Conservation (phyloP, 352 stramenopile genomes). For the Phytophthora agathidicida region DNA sequence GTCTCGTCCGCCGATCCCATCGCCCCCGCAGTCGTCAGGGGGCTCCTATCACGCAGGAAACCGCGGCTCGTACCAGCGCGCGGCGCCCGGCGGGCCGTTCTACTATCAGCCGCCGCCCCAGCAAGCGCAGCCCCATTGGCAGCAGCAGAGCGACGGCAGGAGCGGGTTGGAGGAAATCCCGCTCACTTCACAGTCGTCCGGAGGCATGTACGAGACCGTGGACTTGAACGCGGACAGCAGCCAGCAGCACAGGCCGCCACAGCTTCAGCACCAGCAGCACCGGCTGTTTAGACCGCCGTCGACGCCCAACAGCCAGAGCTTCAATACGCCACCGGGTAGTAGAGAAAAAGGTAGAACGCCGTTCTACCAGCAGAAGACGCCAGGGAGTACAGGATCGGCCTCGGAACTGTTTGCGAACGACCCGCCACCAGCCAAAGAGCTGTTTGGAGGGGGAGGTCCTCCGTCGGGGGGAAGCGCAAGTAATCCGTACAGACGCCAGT, state of each 20-base stretch:
- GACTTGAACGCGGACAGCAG: constrained; percentile 44
- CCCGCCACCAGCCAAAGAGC: constrained; percentile 16
- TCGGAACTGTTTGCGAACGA: constrained; percentile 27
- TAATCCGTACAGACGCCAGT: constrained; percentile 27
- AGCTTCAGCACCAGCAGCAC: neutral
- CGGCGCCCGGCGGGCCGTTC: constrained; percentile 28
- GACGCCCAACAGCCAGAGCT: constrained; percentile 5
- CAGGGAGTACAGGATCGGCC: constrained; percentile 16
- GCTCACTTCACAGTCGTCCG: constrained; percentile 36
- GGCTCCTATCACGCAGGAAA: constrained; percentile 24
- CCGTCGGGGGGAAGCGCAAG: constrained; percentile 6
- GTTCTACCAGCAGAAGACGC: constrained; percentile 18
- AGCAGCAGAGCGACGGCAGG: constrained; percentile 3
- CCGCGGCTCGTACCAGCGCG: constrained; percentile 40
- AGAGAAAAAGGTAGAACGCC: no score
- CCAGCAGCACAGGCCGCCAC: constrained; percentile 11
- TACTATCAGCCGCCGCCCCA: constrained; percentile 38
- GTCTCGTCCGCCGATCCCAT: constrained; percentile 27
- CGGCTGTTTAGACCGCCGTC: constrained; percentile 2
- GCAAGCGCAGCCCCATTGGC: constrained; percentile 15
- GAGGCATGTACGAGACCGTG: constrained; percentile 50
- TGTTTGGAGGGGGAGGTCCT: constrained; percentile 15
- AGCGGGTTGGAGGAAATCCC: constrained; percentile 36
- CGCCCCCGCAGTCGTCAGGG: constrained; percentile 37
- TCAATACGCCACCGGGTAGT: constrained; percentile 6